Base-by-base conservation (phyloP, 306 rosid species). In the Fagus crenata region DNA sequence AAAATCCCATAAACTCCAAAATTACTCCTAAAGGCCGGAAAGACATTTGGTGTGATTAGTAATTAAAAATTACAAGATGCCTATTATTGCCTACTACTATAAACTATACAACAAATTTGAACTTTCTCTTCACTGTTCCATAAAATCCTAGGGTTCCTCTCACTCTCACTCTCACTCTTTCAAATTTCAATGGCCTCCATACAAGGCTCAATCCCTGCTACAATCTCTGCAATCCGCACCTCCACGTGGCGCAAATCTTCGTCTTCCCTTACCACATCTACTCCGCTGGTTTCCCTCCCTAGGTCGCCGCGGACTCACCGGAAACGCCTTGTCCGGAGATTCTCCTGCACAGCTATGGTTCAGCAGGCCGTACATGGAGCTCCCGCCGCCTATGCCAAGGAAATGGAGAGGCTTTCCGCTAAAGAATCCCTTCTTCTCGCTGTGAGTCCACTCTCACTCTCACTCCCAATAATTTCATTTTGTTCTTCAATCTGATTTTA, bases 391-490 rank as follows among this genome's bases (percentile, higher is more conserved):
- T 96, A 92, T 67, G 98, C 99, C 49, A 96, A 92, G 86, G 98
- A 92, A 87, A 96, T 96, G 99, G 99, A 96, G 90, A 89, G 99
- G 80, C 96, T 96, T 39, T 88, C 99, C 7, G 99, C 99, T 28
- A 96, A 96, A 74, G 99, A 96, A 77, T 96, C 99, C 61, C 96
- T 96, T 71, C 99, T 96, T 69, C 96, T 96, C 64, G 97, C 99
- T 2, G 99, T 96, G 71, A 88, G 97, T 79, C 7, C 28, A 22
- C 28, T 22, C 28, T 22, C 28, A 22, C 28, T 22, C 28, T 22
- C 28, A 22, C 28, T 22, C 28, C 28, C 28, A 22, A 22, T 65
- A 35, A 5, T 65, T 65, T 65, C 4, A 17, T 61, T 12, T 13
- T 35, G 28, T 65, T 65, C 70, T 37, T 14, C 18, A 36, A 7